phyloP scores from a whole-genome alignment of 2,329 filamentous ascomycete species.

The Cercospora sp. region DNA sequence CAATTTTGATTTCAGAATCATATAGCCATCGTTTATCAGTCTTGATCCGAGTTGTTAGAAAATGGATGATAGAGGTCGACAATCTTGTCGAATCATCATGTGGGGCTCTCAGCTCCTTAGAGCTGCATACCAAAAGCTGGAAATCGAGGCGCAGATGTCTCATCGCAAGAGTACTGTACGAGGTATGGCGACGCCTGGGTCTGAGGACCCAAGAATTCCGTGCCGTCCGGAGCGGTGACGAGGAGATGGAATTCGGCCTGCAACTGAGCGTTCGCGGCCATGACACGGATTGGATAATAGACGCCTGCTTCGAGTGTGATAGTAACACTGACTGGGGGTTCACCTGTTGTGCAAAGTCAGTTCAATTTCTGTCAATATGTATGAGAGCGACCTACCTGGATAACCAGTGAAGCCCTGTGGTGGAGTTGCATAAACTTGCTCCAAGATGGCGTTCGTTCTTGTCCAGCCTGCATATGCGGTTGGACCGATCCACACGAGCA shows the following conservation, averaged over 20 bases:
- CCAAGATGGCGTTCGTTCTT: conserved; percentile 23
- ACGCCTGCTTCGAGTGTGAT: not conserved
- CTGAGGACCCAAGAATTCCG: not conserved
- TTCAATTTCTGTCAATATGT: not conserved
- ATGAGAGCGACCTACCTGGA: not conserved
- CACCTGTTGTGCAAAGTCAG: not conserved
- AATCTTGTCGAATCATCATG: not conserved
- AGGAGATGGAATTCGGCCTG: not conserved
- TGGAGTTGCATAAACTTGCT: not conserved
- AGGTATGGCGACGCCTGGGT: not conserved
- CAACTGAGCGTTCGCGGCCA: not conserved
- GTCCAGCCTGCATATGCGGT: conserved; percentile 29
- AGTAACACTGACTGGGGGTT: not conserved
- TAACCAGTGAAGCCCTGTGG: not conserved
- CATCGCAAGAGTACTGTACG: conserved; percentile 10
- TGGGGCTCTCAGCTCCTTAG: not conserved
- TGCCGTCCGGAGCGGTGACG: not conserved
- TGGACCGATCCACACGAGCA: conserved; percentile 31
- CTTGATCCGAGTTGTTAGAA: not conserved
- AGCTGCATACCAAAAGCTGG: not conserved
- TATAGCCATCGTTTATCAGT: not conserved
- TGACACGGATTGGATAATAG: not conserved
- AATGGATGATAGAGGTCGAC: not conserved
- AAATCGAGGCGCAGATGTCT: not conserved
- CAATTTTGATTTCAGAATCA: not conserved